Conservation (phyloP, 352 stramenopile genomes). For the Peronospora farinosa region DNA sequence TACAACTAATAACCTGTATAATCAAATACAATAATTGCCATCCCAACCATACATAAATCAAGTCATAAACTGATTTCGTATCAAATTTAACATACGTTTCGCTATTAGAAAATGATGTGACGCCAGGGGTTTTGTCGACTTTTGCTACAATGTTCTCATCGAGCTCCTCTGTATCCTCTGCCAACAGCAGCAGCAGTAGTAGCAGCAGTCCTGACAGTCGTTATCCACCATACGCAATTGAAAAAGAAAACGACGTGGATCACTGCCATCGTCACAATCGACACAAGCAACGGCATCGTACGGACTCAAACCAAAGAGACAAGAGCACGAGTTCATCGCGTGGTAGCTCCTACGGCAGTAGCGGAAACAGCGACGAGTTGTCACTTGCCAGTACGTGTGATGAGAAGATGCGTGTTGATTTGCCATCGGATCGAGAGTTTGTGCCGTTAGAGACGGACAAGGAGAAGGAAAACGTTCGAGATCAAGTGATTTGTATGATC, state of each 20-base stretch:
- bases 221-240: slow-evolving; percentile 1
- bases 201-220: neutral
- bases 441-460: slow-evolving; percentile 34
- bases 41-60: too few species aligned
- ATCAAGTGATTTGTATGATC: slow-evolving; percentile 85
- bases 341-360: slow-evolving; percentile 15
- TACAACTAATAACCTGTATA: neutral
- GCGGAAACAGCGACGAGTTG: slow-evolving; percentile 26
- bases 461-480: slow-evolving; percentile 45
- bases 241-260: slow-evolving; percentile 12
- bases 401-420: slow-evolving; percentile 21
- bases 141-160: slow-evolving; percentile 11
- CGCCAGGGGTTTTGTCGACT: neutral
- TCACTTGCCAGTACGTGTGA: slow-evolving; percentile 23
- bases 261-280: slow-evolving; percentile 20
- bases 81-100: too few species aligned
- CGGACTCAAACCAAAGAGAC: slow-evolving; percentile 17
- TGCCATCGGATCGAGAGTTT: slow-evolving; percentile 46
- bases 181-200: neutral
- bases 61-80: too few species aligned
- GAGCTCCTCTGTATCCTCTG: slow-evolving; percentile 23
- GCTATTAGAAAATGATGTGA: too few species aligned
- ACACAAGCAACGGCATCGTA: slow-evolving; percentile 18
- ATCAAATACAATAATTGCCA: neutral
- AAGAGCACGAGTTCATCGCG: slow-evolving; percentile 21